These are phyloP conservation scores for Hirschioporus abietinus DNA, from an alignment of 768 basidiomycete species.

Conservation along the genomic window DNA sequence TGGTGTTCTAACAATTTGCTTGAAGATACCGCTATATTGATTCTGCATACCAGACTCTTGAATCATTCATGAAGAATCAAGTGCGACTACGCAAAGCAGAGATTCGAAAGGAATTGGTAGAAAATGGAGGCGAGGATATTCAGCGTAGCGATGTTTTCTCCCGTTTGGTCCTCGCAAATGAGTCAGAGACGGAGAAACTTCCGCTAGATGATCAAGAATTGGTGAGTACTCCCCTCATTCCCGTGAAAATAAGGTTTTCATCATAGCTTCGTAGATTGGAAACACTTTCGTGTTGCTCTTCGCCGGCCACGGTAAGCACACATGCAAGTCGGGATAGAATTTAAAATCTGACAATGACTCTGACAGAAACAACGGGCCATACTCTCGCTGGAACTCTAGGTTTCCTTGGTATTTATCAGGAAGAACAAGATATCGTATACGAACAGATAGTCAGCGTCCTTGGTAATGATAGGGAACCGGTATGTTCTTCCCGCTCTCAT, in stretches of 20 bases:
- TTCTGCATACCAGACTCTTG: conserved; percentile 9
- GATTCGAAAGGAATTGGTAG: conserved; percentile 3
- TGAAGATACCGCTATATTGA: conserved; percentile 6
- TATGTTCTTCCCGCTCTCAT: conserved; percentile 7
- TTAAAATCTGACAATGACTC: neutral
- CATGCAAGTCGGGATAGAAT: neutral
- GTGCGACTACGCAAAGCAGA: neutral
- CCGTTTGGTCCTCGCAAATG: conserved; percentile 11
- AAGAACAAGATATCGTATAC: conserved; percentile 28
- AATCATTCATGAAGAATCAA: conserved; percentile 4
- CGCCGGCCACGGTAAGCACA: conserved; percentile 15
- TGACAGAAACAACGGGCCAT: conserved; percentile 28
- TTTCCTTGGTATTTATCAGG: conserved; percentile 24
- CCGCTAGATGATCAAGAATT: conserved; percentile 11
- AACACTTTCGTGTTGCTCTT: conserved; percentile 15
- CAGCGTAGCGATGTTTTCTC: conserved; percentile 10
- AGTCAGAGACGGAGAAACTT: conserved; percentile 9
- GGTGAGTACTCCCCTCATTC: conserved; percentile 8
- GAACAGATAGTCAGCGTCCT: conserved; percentile 24
- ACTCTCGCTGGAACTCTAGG: conserved; percentile 29
- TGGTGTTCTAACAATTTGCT: neutral
- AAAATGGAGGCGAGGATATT: conserved; percentile 6
- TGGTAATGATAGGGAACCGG: conserved; percentile 18
- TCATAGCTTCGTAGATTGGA: conserved; percentile 10
- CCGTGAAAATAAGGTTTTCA: neutral